These are phyloP conservation scores for Didymella glomerata DNA, from an alignment of 2,329 filamentous ascomycete species.

Conservation along the genomic window DNA sequence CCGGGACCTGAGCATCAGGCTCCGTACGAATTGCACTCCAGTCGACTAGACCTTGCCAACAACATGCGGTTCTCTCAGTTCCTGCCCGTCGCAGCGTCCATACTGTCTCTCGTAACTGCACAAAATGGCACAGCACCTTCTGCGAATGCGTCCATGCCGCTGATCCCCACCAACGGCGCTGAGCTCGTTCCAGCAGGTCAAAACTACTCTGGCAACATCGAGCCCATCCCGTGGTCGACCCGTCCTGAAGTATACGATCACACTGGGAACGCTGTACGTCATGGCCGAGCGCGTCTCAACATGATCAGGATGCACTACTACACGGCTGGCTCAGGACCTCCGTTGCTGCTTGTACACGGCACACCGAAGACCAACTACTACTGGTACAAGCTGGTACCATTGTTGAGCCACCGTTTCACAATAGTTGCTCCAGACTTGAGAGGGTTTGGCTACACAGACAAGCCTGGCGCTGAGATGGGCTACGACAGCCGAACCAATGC, in stretches of 20 bases:
- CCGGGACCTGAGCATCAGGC: neutral
- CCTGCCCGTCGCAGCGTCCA: neutral
- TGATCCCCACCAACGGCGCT: slow-evolving; percentile 17
- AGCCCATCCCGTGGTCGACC: slow-evolving; percentile 18
- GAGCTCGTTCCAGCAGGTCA: slow-evolving; percentile 13
- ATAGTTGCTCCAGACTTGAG: slow-evolving; percentile 48
- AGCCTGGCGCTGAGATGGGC: slow-evolving; percentile 35
- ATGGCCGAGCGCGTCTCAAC: slow-evolving; percentile 22
- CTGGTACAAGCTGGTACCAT: slow-evolving; percentile 48
- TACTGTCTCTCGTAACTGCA: slow-evolving; percentile 1
- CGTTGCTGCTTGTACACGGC: slow-evolving; percentile 20
- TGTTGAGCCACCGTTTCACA: slow-evolving; percentile 45
- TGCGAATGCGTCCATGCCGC: slow-evolving; percentile 9
- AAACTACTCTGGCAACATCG: slow-evolving; percentile 22
- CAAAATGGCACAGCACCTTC: slow-evolving; percentile 11
- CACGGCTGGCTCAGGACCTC: slow-evolving; percentile 16
- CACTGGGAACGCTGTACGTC: slow-evolving; percentile 19
- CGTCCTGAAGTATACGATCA: slow-evolving; percentile 25
- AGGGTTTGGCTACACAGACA: slow-evolving; percentile 51
- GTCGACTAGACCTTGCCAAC: neutral
- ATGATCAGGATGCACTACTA: slow-evolving; percentile 25
- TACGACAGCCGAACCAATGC: slow-evolving; percentile 47
- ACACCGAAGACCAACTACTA: slow-evolving; percentile 32
- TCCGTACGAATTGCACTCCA: neutral
- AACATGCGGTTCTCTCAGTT: slow-evolving; percentile 2